Base-by-base conservation (phyloP, 176 grass and related monocot genomes). In the Chloris gayana region DNA sequence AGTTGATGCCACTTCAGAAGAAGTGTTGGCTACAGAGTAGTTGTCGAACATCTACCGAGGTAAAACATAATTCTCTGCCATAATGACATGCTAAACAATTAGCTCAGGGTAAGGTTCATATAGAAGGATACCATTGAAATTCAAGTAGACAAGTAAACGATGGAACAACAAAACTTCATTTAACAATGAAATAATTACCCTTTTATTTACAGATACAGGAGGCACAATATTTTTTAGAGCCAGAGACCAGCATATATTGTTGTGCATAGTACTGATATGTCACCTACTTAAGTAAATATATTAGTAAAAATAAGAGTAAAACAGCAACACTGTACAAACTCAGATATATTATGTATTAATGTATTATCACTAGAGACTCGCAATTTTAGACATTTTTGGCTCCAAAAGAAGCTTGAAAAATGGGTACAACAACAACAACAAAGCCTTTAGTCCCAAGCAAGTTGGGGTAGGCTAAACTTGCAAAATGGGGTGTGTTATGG, bases 121-220 rank as follows among this genome's bases (percentile, higher is more conserved):
- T 75, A 7, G 4, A 32, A 75, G 26, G 10, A 35, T 67, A 67
- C 46, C 67, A 37, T 30, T 78, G 17, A 15, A 37, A 60, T 46
- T 50, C n/a, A 74, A 19, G 59, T 63, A 27, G 21, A 0, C 31
- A 37, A 21, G 19, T n/a, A 32, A 35, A 51, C 65, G 18, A 24
- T 32, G 26, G 9, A 69, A 68, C 24, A 30, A 24, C 2, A 6
- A 14, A 74, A 27, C 21, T 64, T 75, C 12, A 80, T 61, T 68
- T 67, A 26, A 87, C 53, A 21, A 24, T 51, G 62, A 63, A 74
- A 47, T 66, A 29, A 66, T 25, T 47, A 78, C 11, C 24, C 11
- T 66, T 70, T 72, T n/a, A 19, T 78, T 71, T 59, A 69, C 66
- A 72, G 58, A 59, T 59, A 69, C 66, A 72, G 65, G 58, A 59